Percentiles rank a stretch among this genome's conserved stretches.
Evolutionary conservation across 208 protist genomes (phyloP).

Genomic region (Hexamita inflata): DNA sequence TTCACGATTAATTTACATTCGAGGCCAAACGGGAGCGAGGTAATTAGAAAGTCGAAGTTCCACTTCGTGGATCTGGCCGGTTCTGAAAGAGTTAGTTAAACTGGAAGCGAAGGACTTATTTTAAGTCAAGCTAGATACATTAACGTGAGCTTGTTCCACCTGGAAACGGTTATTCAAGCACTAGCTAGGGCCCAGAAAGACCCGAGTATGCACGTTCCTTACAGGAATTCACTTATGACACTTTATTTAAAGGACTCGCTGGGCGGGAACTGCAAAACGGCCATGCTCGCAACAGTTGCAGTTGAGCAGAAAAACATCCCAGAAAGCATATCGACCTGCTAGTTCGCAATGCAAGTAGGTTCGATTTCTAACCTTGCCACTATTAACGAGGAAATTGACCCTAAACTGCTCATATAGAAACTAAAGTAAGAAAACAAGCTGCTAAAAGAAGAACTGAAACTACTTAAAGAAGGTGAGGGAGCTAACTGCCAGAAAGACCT

Average conservation of each 20-base stretch:
- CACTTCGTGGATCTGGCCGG: slow-evolving; percentile 39
- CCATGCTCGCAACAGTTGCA: slow-evolving; percentile 66
- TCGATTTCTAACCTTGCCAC: slow-evolving; percentile 28
- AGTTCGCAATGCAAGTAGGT: slow-evolving; percentile 19
- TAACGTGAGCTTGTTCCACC: slow-evolving; percentile 27
- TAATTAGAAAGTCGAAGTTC: slow-evolving; percentile 21
- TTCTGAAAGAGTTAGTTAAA: slow-evolving; percentile 25
- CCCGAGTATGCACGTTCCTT: slow-evolving; percentile 55
- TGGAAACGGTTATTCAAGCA: slow-evolving; percentile 29
- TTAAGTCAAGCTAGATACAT: slow-evolving; percentile 31
- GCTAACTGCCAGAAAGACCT: neutral
- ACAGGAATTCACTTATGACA: slow-evolving; percentile 86
- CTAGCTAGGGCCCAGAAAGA: slow-evolving; percentile 1
- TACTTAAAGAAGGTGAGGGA: slow-evolving; percentile 12
- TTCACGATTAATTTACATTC: slow-evolving; percentile 24
- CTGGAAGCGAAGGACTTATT: slow-evolving; percentile 5
- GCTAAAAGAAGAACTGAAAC: slow-evolving; percentile 26
- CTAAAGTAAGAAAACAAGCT: slow-evolving; percentile 26
- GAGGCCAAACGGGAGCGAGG: neutral
- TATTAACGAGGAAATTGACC: slow-evolving; percentile 28
- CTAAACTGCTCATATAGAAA: slow-evolving; percentile 28
- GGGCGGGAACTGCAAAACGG: slow-evolving; percentile 66
- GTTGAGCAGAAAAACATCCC: neutral
- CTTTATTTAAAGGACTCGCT: slow-evolving; percentile 74
- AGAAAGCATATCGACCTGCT: slow-evolving; percentile 25